phyloP scores from a whole-genome alignment of 2,329 filamentous ascomycete species.

The Aureobasidium sp. region DNA sequence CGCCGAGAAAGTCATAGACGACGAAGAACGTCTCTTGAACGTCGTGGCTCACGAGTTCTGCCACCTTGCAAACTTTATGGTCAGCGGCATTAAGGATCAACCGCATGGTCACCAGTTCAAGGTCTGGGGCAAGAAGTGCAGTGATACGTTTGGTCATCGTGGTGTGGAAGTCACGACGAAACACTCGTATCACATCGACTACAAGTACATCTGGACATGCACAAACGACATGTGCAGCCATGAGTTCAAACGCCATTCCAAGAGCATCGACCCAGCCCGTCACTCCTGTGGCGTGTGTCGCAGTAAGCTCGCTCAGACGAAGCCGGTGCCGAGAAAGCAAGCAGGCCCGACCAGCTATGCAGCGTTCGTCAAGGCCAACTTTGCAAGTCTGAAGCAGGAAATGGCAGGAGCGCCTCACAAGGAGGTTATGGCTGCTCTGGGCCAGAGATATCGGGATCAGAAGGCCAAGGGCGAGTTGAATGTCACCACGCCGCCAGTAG shows the following conservation, averaged over 20 bases:
- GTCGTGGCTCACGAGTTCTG: slow-evolving; percentile 96
- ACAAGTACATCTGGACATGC: slow-evolving; percentile 86
- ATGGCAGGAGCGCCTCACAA: slow-evolving; percentile 51
- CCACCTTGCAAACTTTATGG: slow-evolving; percentile 86
- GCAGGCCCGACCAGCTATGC: slow-evolving; percentile 40
- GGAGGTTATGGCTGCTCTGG: slow-evolving; percentile 60
- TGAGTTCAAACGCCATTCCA: slow-evolving; percentile 76
- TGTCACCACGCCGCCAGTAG: neutral
- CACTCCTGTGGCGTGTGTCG: slow-evolving; percentile 74
- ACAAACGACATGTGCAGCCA: slow-evolving; percentile 45
- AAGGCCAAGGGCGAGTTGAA: slow-evolving; percentile 23
- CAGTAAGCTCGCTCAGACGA: slow-evolving; percentile 60
- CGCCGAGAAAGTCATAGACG: slow-evolving; percentile 77
- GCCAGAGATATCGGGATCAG: slow-evolving; percentile 49
- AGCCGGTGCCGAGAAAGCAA: slow-evolving; percentile 56
- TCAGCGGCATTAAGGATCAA: slow-evolving; percentile 62
- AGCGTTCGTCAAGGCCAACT: slow-evolving; percentile 57
- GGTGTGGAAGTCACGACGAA: slow-evolving; percentile 77
- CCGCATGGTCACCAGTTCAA: slow-evolving; percentile 85
- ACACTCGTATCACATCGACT: slow-evolving; percentile 82
- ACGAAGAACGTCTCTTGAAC: slow-evolving; percentile 69
- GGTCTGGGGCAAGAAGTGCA: slow-evolving; percentile 54
- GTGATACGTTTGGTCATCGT: slow-evolving; percentile 48
- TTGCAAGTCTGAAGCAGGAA: slow-evolving; percentile 49
- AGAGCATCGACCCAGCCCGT: slow-evolving; percentile 64